Evolutionary conservation across 2,329 filamentous ascomycete species (phyloP).

Genomic region (Colletotrichum sp.): DNA sequence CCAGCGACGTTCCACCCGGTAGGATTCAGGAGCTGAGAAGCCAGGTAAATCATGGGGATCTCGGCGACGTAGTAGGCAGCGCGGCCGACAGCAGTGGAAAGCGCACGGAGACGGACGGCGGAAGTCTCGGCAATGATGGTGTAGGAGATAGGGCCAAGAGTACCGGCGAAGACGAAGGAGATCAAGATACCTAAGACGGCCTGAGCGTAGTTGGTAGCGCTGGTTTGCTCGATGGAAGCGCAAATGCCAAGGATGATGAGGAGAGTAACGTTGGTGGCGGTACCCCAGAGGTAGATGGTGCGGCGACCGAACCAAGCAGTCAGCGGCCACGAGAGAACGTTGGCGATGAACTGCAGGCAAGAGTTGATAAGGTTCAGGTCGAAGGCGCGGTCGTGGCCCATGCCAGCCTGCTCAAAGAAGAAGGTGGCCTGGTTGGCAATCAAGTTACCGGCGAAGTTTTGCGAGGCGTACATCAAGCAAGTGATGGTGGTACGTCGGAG

Average conservation of each 20-base stretch:
- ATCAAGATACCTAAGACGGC: conserved; percentile 41
- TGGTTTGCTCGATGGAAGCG: conserved; percentile 36
- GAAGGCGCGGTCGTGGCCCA: conserved; percentile 25
- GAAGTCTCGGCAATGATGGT: conserved; percentile 43
- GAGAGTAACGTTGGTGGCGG: conserved; percentile 35
- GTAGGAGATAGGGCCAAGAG: conserved; percentile 40
- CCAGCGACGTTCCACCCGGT: conserved; percentile 45
- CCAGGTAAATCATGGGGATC: conserved; percentile 45
- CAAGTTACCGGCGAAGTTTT: conserved; percentile 65
- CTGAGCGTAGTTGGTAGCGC: conserved; percentile 39
- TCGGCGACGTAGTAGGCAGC: conserved; percentile 46
- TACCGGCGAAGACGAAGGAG: conserved; percentile 41
- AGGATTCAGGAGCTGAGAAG: conserved; percentile 42
- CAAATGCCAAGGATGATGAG: conserved; percentile 40
- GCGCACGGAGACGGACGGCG: conserved; percentile 38
- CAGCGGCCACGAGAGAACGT: conserved; percentile 37
- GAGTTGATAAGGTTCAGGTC: conserved; percentile 31
- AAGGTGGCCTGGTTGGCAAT: conserved; percentile 67
- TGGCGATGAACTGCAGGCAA: conserved; percentile 36
- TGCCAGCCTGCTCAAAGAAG: conserved; percentile 52
- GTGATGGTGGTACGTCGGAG: conserved; percentile 59
- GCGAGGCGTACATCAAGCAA: conserved; percentile 61
- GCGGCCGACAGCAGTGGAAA: conserved; percentile 42
- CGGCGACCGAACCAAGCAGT: conserved; percentile 42
- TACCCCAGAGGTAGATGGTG: conserved; percentile 43